Evolutionary conservation across 2,329 filamentous ascomycete genomes (phyloP), one percentile per base, ranked within the genome.

Genomic region (Eurotiales sp.): DNA sequence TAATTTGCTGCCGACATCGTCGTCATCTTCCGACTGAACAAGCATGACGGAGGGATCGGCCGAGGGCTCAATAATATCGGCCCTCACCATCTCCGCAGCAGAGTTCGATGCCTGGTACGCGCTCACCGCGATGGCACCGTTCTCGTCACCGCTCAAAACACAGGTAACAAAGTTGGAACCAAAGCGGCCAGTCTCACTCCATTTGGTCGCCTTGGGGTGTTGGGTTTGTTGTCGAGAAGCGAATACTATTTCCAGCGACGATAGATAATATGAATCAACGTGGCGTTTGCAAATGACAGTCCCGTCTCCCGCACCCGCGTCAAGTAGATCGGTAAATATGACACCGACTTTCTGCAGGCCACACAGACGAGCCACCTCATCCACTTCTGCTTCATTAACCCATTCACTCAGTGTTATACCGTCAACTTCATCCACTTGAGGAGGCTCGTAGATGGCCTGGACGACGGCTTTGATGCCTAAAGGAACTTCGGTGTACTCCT

Each of bases 91-190:
- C 69, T 99, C 93, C 4, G 96, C 90, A 0, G 91, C 90, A 14
- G 93, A 87, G 60, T 96, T 96, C 1, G 92, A 96, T 56, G 90
- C 91, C 70, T 99, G 93, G 64, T 97, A 99, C 0, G 91, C 85
- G 3, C 90, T 88, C 55, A 99, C 88, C 15, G 85, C 81, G 59
- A 99, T 97, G 56, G 90, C 85, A 50, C 91, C 90, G 44, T 88
- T 78, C 57, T 93, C 88, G 61, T 97, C 92, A 42, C 92, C 92
- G n/a, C 89, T 92, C 55, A 99, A 80, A 39, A 99, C 84, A 69
- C 93, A 99, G 0, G 93, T 97, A 43, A 99, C 91, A 67, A 97
- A 97, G 65, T 95, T 93, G 44, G 92, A 97, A 15, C 93, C 93
- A 64, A 96, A 99, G 50, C 82, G 82, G 41, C 92, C 93, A 2